These are phyloP conservation scores for Rubroshorea leprosula DNA, from an alignment of 345 rosid genomes.

Conservation along the genomic window DNA sequence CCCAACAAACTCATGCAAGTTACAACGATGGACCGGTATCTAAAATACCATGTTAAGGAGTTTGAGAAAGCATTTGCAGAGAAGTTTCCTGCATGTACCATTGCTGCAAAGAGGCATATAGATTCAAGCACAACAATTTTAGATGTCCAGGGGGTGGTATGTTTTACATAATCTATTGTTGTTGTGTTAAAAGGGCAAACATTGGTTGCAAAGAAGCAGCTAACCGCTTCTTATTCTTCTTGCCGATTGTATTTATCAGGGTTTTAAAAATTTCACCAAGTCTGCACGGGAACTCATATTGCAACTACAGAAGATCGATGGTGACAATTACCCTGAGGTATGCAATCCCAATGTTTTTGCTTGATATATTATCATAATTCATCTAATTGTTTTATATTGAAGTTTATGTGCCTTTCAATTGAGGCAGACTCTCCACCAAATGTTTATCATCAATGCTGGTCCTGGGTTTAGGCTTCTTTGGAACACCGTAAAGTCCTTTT, in stretches of 20 bases:
- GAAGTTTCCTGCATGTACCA: conserved; percentile 90
- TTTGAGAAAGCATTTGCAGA: conserved; percentile 77
- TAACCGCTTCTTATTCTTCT: neutral
- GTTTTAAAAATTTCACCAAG: conserved; percentile 83
- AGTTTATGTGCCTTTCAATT: conserved; percentile 13
- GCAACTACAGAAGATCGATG: conserved; percentile 92
- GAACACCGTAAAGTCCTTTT: conserved; percentile 79
- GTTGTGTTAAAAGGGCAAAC: neutral
- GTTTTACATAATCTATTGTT: conserved; percentile 14
- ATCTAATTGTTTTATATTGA: neutral
- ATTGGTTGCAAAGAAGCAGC: conserved; percentile 1
- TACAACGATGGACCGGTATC: conserved; percentile 80
- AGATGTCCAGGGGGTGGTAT: conserved; percentile 99
- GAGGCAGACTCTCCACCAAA: conserved; percentile 91
- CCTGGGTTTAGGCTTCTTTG: conserved; percentile 84
- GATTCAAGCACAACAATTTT: conserved; percentile 95
- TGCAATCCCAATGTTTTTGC: conserved; percentile 12
- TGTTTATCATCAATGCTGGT: conserved; percentile 98
- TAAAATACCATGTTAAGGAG: conserved; percentile 84
- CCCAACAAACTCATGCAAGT: conserved; percentile 80
- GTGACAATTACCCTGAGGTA: conserved; percentile 99
- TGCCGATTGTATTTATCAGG: conserved; percentile 34
- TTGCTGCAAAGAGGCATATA: conserved; percentile 88
- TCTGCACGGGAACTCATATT: conserved; percentile 87
- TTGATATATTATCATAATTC: neutral